These are phyloP conservation scores for Helichrysum umbraculigerum DNA, from an alignment of 129 eudicot genomes.

Conservation along the genomic window DNA sequence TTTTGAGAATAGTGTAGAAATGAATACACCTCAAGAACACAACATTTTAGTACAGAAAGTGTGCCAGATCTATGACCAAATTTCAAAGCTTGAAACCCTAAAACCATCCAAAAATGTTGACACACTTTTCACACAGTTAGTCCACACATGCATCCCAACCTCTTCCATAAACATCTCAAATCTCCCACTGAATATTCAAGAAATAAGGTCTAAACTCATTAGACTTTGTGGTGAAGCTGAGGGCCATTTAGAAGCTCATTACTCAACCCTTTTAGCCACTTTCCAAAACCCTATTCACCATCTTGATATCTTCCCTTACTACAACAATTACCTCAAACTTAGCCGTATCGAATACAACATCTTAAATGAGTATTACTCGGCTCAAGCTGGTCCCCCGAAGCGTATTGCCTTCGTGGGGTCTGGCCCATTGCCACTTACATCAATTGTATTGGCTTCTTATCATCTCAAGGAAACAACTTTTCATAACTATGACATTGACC, in stretches of 20 bases:
- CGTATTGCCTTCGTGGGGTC: slow-evolving; percentile 85
- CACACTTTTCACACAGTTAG: slow-evolving; percentile 76
- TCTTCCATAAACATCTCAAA: slow-evolving; percentile 59
- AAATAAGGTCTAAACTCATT: slow-evolving; percentile 64
- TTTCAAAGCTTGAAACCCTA: slow-evolving; percentile 77
- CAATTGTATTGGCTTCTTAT: slow-evolving; percentile 62
- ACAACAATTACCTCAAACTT: slow-evolving; percentile 75
- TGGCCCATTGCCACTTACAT: slow-evolving; percentile 90
- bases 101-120: slow-evolving; percentile 78
- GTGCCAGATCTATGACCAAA: slow-evolving; percentile 56
- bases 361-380: slow-evolving; percentile 40
- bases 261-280: slow-evolving; percentile 53
- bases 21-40: slow-evolving; percentile 58
- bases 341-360: slow-evolving; percentile 61
- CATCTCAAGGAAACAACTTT: slow-evolving; percentile 58
- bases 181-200: slow-evolving; percentile 51
- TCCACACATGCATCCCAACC: slow-evolving; percentile 70
- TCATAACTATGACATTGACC: slow-evolving; percentile 84
- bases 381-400: slow-evolving; percentile 19
- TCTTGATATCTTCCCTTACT: slow-evolving; percentile 72
- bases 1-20: slow-evolving; percentile 63
- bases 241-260: slow-evolving; percentile 74
- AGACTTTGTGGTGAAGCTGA: slow-evolving; percentile 77
- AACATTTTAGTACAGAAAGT: slow-evolving; percentile 58
- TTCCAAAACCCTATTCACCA: slow-evolving; percentile 59